A percentile compares a stretch with the other conserved stretches of the same genome.
Evolutionary conservation across 345 rosid species (phyloP).

Genomic region (Syzygium aqueum): DNA sequence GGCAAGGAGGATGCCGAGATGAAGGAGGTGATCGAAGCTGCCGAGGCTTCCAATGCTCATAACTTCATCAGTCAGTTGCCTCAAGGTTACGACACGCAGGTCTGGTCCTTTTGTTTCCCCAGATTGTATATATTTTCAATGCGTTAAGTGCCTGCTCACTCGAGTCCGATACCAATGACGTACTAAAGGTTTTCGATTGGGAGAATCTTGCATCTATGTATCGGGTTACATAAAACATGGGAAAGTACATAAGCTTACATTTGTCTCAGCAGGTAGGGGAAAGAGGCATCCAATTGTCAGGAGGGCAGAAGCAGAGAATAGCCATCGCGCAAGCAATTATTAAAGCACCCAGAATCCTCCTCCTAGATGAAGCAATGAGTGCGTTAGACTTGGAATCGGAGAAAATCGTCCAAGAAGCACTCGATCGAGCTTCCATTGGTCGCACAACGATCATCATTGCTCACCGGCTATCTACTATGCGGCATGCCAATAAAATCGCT

Average conservation of each 20-base stretch:
- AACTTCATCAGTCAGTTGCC: constrained; percentile 52
- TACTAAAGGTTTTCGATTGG: background rate
- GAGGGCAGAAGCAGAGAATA: constrained; percentile 76
- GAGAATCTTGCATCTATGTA: background rate
- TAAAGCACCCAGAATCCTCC: constrained; percentile 54
- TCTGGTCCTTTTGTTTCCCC: constrained; percentile 3
- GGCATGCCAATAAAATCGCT: constrained; percentile 41
- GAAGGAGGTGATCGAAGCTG: constrained; percentile 54
- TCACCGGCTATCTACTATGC: constrained; percentile 68
- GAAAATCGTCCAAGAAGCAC: constrained; percentile 51
- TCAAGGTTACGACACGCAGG: constrained; percentile 61
- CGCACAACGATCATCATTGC: constrained; percentile 55
- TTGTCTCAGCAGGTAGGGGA: constrained; percentile 47
- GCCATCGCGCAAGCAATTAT: constrained; percentile 59
- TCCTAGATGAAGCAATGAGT: constrained; percentile 73
- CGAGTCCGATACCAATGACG: background rate
- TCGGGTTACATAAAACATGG: background rate
- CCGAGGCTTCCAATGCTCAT: constrained; percentile 62
- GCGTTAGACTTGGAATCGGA: constrained; percentile 69
- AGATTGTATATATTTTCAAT: background rate
- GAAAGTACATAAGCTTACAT: background rate
- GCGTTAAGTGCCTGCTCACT: background rate
- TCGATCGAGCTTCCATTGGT: constrained; percentile 53
- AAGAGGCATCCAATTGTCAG: constrained; percentile 69
- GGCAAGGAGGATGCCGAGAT: constrained; percentile 55